Base-by-base conservation (phyloP, 495 filamentous ascomycete species). In the Penicillium fimorum region DNA sequence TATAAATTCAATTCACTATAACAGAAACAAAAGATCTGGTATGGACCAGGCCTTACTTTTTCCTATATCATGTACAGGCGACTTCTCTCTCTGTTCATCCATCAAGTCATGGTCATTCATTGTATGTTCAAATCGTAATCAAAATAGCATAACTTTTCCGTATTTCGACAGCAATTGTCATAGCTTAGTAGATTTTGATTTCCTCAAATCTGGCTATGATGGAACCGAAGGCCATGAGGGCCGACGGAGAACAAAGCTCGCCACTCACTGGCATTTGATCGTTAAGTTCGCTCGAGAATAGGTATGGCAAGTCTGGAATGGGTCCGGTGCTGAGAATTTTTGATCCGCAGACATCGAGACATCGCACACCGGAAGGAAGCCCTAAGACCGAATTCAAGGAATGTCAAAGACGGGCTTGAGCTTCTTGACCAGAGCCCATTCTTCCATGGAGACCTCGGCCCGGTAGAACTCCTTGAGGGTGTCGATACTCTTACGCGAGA, bases 381-480 rank as follows among this genome's bases (percentile, higher is more conserved):
- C 20, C 24, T 46, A 38, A 8, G 51, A 17, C 20, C 1, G 30
- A 12, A 54, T 27, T 79, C 74, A 92, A 65, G 81, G 82, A 70
- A 98, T 89, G 76, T 97, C 95, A 72, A 97, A 98, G 64, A 94
- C 71, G 37, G 87, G 82, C 83, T 97, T 97, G 69, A 97, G 81
- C 79, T 95, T 94, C 72, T 92, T 91, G 59, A 99, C 86, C 54
- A 91, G 74, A 63, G 76, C 77, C 94, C 95, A 97, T 72, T 99
- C 94, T 37, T 99, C 94, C 72, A 89, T 96, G 22, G 84, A 82
- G 12, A 98, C 92, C 37, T 97, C 94, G 48, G 85, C 73, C 42
- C 92, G 80, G 76, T 96, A 99, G 75, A 92, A 96, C 65, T 96
- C 90, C 81, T 99, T 99, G 50, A 99, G 82, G 27, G 85, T 90